Conservation (phyloP, 441 rosid genomes). For the Aquilaria agallochum region DNA sequence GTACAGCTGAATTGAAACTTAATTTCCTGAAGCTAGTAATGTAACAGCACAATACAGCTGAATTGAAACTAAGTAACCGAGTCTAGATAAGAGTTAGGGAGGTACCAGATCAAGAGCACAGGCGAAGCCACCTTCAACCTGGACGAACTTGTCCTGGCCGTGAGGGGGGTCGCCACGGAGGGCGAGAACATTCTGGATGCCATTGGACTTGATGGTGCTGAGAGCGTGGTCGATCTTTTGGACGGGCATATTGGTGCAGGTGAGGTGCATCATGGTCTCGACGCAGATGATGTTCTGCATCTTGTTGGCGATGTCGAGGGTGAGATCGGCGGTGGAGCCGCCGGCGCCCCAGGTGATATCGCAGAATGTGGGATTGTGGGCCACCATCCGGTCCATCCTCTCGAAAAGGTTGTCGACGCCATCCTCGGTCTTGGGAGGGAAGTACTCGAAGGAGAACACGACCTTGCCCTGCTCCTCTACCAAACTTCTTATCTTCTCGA, state of each 20-base stretch:
- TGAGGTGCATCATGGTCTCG: conserved; percentile 99
- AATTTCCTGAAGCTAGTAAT: neutral
- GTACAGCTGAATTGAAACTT: neutral
- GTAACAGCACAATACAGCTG: too few relatives aligned
- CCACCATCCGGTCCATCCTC: conserved; percentile 92
- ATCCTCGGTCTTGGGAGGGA: conserved; percentile 96
- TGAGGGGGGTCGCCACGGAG: conserved; percentile 98
- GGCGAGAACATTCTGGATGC: conserved; percentile 96
- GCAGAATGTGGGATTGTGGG: conserved; percentile 86
- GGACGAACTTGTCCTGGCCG: conserved; percentile 94
- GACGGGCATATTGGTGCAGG: conserved; percentile 97
- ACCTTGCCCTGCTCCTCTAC: conserved; percentile 30
- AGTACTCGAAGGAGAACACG: conserved; percentile 94
- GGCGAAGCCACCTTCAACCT: conserved; percentile 89
- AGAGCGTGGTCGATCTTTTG: conserved; percentile 95
- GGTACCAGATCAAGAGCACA: conserved; percentile 90
- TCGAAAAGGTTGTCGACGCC: conserved; percentile 98
- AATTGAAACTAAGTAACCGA: neutral
- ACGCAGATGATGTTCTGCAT: conserved; percentile 97
- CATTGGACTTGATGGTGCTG: conserved; percentile 70
- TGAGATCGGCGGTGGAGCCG: conserved; percentile 92
- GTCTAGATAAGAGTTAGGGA: neutral
- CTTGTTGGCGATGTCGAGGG: conserved; percentile 84
- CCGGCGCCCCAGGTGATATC: conserved; percentile 99
- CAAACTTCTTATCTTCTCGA: conserved; percentile 62